Evolutionary conservation across 176 grass and related monocot species (phyloP).

Genomic region (Avena eriantha): DNA sequence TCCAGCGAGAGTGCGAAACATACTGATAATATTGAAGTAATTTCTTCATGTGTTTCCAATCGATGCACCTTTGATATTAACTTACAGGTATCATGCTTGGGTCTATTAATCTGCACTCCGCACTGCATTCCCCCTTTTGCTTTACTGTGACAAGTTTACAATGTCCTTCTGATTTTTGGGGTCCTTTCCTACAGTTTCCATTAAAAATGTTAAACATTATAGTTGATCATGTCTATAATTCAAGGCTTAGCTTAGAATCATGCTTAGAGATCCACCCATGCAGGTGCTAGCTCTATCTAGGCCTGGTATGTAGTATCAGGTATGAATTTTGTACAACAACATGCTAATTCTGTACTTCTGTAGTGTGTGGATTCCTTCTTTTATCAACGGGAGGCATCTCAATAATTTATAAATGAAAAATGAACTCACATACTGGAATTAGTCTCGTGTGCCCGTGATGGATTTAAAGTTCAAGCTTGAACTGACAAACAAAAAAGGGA

Average conservation of each 20-base stretch:
- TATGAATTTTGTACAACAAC: neutral
- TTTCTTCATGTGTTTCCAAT: neutral
- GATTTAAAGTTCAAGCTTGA: neutral
- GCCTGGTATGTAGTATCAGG: neutral
- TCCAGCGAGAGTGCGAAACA: neutral
- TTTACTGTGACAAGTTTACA: constrained; percentile 14
- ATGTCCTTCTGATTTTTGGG: neutral
- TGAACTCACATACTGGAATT: constrained; percentile 7
- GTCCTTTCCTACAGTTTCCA: neutral
- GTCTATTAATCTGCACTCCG: constrained; percentile 11
- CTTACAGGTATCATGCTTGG: neutral
- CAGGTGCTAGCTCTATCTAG: neutral
- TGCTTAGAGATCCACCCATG: constrained; percentile 9
- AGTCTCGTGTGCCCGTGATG: neutral
- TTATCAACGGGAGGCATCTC: neutral
- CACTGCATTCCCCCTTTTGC: neutral
- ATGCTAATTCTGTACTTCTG: neutral
- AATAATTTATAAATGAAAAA: constrained; percentile 16
- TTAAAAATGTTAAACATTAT: neutral
- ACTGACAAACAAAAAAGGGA: neutral
- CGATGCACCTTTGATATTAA: neutral
- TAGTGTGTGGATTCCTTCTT: neutral
- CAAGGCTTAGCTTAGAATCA: neutral
- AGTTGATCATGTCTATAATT: neutral
- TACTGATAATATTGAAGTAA: neutral